These are phyloP conservation scores for Piper longum DNA, from an alignment of 164 flowering plant species.

Conservation along the genomic window DNA sequence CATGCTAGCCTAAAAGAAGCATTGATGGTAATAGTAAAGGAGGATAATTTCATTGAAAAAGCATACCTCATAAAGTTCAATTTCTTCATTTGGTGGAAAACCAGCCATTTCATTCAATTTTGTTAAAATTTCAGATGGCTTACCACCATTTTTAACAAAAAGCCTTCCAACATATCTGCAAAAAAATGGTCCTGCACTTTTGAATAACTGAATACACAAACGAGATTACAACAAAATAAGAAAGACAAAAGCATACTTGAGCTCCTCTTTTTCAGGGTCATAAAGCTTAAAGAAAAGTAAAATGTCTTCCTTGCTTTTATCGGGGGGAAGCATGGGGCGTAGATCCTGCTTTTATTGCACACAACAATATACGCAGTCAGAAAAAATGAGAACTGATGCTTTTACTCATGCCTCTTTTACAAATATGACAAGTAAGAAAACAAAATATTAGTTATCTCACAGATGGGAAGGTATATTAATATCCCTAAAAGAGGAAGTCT, in stretches of 20 bases:
- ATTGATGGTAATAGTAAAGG: not conserved
- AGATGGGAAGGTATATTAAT: too few relatives aligned
- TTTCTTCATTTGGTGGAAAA: slow-evolving; percentile 70
- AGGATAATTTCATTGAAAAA: slow-evolving; percentile 2
- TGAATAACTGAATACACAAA: too few relatives aligned
- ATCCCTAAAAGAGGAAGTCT: too few relatives aligned
- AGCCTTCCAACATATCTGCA: slow-evolving; percentile 80
- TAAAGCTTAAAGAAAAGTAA: slow-evolving; percentile 90
- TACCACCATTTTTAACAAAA: slow-evolving; percentile 65
- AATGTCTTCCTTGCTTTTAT: slow-evolving; percentile 74
- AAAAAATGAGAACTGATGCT: not conserved
- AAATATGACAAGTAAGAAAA: not conserved
- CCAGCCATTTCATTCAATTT: slow-evolving; percentile 90
- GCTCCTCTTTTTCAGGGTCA: slow-evolving; percentile 74
- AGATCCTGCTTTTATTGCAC: slow-evolving; percentile 36
- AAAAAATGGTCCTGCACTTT: not conserved
- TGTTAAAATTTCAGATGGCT: slow-evolving; percentile 58
- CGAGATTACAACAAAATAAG: not conserved
- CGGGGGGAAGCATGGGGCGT: slow-evolving; percentile 61
- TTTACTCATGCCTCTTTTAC: not conserved
- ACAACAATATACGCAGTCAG: not conserved
- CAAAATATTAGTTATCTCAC: too few relatives aligned
- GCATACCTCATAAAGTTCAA: slow-evolving; percentile 84
- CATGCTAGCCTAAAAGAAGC: not conserved
- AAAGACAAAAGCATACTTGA: slow-evolving; percentile 30